Evolutionary conservation across 441 rosid species (phyloP).

Genomic region (Omphalea diandra): DNA sequence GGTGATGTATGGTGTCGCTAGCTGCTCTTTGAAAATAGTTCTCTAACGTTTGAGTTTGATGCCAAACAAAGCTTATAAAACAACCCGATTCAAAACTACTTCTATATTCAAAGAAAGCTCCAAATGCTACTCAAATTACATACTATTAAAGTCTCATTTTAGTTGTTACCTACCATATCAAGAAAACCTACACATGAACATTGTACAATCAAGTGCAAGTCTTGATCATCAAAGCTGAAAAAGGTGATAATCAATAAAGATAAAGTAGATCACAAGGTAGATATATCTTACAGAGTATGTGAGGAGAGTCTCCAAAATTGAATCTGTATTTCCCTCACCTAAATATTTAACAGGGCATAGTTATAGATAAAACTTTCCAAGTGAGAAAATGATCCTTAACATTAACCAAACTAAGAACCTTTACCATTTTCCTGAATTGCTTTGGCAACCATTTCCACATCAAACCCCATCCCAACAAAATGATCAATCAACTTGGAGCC

Average conservation of each 20-base stretch:
- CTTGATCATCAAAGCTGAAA: not conserved
- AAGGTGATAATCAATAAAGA: not conserved
- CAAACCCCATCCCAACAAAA: conserved; percentile 72
- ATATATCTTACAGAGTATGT: conserved; percentile 47
- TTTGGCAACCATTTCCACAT: conserved; percentile 54
- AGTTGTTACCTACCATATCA: not conserved
- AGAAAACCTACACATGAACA: not conserved
- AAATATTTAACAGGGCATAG: conserved; percentile 23
- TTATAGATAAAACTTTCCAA: conserved; percentile 18
- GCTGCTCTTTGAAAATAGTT: not conserved
- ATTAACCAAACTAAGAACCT: not conserved
- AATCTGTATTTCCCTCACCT: conserved; percentile 65
- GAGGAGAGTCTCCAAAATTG: conserved; percentile 62
- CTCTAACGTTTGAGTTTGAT: not conserved
- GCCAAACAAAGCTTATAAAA: not conserved
- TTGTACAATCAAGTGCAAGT: not conserved
- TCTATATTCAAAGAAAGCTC: not conserved
- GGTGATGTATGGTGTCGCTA: not conserved
- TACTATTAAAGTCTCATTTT: not conserved
- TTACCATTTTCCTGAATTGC: conserved; percentile 71
- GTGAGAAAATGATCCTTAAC: not conserved
- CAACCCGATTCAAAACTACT: not conserved
- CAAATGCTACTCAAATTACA: not conserved
- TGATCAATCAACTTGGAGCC: conserved; percentile 62
- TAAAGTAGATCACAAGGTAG: not conserved